These are phyloP conservation scores for Closterium sp. DNA, from an alignment of 139 green algal genomes.

Conservation along the genomic window DNA sequence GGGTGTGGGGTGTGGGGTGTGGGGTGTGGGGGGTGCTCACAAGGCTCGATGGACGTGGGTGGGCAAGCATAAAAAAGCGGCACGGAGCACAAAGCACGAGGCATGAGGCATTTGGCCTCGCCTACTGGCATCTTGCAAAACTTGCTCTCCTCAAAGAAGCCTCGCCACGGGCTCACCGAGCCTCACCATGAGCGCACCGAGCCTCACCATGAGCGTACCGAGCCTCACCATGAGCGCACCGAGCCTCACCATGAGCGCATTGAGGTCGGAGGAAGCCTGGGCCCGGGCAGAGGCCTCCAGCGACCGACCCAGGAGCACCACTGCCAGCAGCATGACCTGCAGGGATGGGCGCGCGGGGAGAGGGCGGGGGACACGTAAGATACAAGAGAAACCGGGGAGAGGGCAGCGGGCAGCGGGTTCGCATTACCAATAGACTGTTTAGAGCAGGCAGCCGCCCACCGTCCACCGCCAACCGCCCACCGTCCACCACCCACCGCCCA, in stretches of 20 bases:
- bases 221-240: no score
- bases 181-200: no score
- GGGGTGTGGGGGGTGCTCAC: background rate
- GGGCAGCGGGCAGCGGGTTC: background rate
- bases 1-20: background rate
- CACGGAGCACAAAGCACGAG: background rate
- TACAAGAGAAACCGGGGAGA: background rate
- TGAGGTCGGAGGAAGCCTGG: conserved; percentile 34
- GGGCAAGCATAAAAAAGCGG: background rate
- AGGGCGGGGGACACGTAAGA: background rate
- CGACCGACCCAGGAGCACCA: conserved; percentile 83
- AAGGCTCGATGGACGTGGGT: background rate
- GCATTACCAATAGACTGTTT: no score
- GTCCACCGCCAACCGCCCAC: no score
- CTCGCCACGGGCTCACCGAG: no score
- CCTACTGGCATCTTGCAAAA: background rate
- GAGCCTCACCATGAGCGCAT: conserved; percentile 24
- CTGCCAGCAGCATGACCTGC: conserved; percentile 88
- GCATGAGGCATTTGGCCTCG: background rate
- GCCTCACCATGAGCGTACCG: no score
- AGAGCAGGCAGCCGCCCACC: no score
- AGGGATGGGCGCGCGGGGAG: background rate
- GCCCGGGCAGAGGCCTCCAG: conserved; percentile 71
- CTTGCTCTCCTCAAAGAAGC: no score
- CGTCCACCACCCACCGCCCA: no score